phyloP scores from a whole-genome alignment of 129 eudicot genomes.

The Lactuca sativa region DNA sequence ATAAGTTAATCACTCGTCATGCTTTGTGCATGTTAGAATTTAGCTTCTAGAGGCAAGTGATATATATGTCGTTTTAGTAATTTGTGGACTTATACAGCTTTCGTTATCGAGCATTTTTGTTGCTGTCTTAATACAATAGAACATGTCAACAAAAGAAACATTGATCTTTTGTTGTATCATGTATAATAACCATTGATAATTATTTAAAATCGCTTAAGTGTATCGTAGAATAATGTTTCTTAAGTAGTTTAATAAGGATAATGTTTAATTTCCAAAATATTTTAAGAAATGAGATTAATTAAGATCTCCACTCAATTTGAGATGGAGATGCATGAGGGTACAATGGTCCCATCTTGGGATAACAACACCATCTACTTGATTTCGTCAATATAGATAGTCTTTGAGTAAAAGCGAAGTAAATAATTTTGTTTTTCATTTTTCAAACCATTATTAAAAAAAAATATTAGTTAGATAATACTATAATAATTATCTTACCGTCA shows the following conservation, averaged over 20 bases:
- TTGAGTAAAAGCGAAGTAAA: constrained; percentile 20
- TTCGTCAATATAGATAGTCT: constrained; percentile 20
- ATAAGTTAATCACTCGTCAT: too few species aligned
- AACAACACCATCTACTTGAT: constrained; percentile 16
- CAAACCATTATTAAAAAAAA: neutral
- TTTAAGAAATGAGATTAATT: neutral
- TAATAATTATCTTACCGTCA: too few species aligned
- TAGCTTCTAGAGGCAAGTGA: too few species aligned
- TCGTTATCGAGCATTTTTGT: too few species aligned
- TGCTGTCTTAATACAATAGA: too few species aligned
- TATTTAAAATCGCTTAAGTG: neutral
- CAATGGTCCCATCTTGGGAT: constrained; percentile 38
- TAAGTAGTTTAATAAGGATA: neutral
- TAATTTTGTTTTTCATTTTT: neutral
- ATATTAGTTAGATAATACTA: neutral
- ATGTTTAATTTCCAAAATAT: neutral
- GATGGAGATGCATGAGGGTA: constrained; percentile 5
- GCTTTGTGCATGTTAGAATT: too few species aligned
- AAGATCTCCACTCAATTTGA: constrained; percentile 5
- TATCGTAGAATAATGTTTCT: too few species aligned
- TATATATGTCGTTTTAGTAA: too few species aligned
- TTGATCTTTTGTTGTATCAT: too few species aligned
- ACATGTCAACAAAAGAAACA: too few species aligned
- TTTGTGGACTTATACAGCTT: too few species aligned
- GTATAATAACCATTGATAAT: too few species aligned